Evolutionary conservation across 805 yeast genomes (phyloP).

Genomic region (Starmerella geochares): DNA sequence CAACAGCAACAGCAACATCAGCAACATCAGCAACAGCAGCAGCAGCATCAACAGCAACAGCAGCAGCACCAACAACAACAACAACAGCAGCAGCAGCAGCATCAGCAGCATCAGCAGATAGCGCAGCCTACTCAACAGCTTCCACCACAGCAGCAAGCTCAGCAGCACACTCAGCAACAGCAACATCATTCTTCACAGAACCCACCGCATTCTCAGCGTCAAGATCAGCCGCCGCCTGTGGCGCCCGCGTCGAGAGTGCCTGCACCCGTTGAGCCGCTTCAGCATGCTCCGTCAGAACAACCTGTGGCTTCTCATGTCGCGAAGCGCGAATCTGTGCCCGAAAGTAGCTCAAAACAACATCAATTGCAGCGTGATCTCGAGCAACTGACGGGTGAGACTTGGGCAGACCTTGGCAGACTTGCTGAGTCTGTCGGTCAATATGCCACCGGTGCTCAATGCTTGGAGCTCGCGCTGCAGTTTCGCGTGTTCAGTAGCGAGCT

Average conservation of each 20-base stretch:
- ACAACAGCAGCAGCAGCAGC: slow-evolving; percentile 10
- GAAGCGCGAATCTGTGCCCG: neutral
- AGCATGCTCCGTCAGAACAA: slow-evolving; percentile 1
- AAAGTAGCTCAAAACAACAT: neutral
- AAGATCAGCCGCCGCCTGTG: slow-evolving; percentile 9
- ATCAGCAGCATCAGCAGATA: slow-evolving; percentile 11
- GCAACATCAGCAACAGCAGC: neutral
- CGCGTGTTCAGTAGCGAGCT: slow-evolving; percentile 80
- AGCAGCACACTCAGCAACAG: slow-evolving; percentile 14
- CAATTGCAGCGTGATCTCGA: slow-evolving; percentile 23
- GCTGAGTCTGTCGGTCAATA: slow-evolving; percentile 85
- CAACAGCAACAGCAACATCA: slow-evolving; percentile 1
- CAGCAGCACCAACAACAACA: slow-evolving; percentile 8
- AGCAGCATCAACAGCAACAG: slow-evolving; percentile 1
- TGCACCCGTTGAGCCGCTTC: neutral
- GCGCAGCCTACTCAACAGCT: slow-evolving; percentile 13
- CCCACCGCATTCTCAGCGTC: slow-evolving; percentile 12
- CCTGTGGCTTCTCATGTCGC: neutral
- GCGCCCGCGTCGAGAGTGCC: neutral
- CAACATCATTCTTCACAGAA: slow-evolving; percentile 19
- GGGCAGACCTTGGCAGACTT: slow-evolving; percentile 80
- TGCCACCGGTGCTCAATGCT: slow-evolving; percentile 80
- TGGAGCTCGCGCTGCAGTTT: slow-evolving; percentile 77
- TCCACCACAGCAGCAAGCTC: slow-evolving; percentile 18
- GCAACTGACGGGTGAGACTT: slow-evolving; percentile 43